These are phyloP conservation scores for Nepenthes gracilis DNA, from an alignment of 148 eudicot species.

Conservation along the genomic window DNA sequence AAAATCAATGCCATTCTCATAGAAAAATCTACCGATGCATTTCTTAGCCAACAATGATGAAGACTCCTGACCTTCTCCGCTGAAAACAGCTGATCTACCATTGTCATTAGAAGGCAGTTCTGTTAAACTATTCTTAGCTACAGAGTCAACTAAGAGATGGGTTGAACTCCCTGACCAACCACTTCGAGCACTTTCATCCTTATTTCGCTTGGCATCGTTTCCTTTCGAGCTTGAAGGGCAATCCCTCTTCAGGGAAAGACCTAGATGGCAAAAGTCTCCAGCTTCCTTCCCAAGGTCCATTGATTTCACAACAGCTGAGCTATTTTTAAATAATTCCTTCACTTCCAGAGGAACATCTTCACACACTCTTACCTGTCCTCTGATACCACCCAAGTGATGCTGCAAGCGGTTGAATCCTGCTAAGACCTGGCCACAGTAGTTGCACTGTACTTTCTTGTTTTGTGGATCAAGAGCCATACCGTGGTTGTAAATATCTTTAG, in stretches of 20 bases:
- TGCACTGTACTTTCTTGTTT: constrained; percentile 32
- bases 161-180: constrained; percentile 7
- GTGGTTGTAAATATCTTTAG: constrained; percentile 12
- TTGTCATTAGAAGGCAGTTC: constrained; percentile 2
- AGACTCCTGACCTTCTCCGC: constrained; percentile 12
- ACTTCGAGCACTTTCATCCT: not conserved
- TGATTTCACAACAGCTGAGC: constrained; percentile 16
- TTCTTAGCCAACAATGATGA: constrained; percentile 14
- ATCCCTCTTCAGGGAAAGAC: constrained; percentile 24
- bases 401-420: constrained; percentile 37
- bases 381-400: constrained; percentile 35
- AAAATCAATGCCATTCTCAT: constrained; percentile 41
- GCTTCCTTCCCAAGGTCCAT: constrained; percentile 25
- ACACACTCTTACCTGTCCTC: constrained; percentile 30
- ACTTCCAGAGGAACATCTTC: constrained; percentile 20
- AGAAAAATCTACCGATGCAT: constrained; percentile 44
- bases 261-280: constrained; percentile 13
- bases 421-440: constrained; percentile 38
- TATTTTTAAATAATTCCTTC: constrained; percentile 18
- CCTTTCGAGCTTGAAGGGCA: constrained; percentile 12
- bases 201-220: constrained; percentile 4
- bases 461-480: constrained; percentile 30
- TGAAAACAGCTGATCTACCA: constrained; percentile 1
- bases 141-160: constrained; percentile 1
- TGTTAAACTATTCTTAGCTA: not conserved